Percentiles rank a stretch among this genome's conserved stretches.
phyloP scores from a whole-genome alignment of 768 basidiomycete species.

The Suillus sp. region DNA sequence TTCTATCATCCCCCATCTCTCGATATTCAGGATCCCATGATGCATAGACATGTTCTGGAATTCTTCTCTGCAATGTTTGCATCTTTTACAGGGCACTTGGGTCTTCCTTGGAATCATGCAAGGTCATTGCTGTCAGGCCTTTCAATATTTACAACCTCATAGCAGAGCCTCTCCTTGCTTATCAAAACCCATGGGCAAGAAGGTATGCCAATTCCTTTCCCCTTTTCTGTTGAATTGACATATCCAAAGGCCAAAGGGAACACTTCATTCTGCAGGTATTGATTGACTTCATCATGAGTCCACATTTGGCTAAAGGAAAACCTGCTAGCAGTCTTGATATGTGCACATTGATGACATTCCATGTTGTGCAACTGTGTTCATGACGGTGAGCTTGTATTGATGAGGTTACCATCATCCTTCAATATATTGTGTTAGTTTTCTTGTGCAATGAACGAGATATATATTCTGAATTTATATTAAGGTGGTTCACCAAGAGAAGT shows the following conservation, averaged over 20 bases:
- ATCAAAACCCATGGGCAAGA: slow-evolving; percentile 2
- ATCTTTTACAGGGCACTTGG: slow-evolving; percentile 2
- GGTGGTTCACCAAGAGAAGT: background rate
- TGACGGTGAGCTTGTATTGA: background rate
- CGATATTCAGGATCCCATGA: slow-evolving; percentile 10
- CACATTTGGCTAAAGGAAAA: background rate
- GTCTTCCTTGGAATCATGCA: background rate
- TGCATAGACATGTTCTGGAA: slow-evolving; percentile 5
- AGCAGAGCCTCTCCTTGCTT: slow-evolving; percentile 8
- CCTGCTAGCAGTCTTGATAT: background rate
- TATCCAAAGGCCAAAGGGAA: background rate
- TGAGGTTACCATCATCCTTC: background rate
- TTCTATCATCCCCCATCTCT: background rate
- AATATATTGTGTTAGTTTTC: background rate
- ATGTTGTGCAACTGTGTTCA: background rate
- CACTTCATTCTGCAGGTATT: background rate
- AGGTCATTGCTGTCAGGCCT: background rate
- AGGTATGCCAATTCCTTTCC: background rate
- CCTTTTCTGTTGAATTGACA: background rate
- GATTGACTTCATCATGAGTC: background rate
- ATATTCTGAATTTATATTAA: background rate
- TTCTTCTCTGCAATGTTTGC: background rate
- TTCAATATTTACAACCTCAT: background rate
- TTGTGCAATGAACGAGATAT: background rate
- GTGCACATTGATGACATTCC: slow-evolving; percentile 1